Evolutionary conservation across 192 early-diverging fungal species (phyloP), one percentile per base, ranked within the genome.

Genomic region (Coemansia furcata): DNA sequence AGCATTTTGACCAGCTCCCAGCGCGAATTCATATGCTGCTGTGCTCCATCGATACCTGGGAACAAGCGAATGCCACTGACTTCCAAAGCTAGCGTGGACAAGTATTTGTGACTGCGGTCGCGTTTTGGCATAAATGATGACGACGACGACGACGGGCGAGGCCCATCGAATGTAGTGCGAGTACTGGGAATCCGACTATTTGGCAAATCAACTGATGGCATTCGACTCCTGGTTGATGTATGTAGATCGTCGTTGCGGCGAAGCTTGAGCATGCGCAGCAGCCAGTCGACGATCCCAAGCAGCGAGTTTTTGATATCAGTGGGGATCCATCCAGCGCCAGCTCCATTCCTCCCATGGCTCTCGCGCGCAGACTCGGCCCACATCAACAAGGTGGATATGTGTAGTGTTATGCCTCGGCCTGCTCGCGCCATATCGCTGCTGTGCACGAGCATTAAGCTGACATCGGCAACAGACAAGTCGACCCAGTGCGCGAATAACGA

Each of bases 1-100:
- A 82, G 71, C 74, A 74, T 68, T 38, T 82, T 82, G 47, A 82
- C 80, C 36, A 82, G 69, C 72, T 77, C 80, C 80, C 80, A 82
- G 33, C 80, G 80, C 57, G 80, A 77, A 37, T 77, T 82, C 68
- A 74, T 63, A 36, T 82, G 80, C 62, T 71, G 65, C 60, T 80
- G 78, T 9, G 65, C 62, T 9, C 68, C 63, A 12, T 82, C 75
- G 26, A 77, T 77, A 0, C 80, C 80, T 3, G 80, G 69, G 11
- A 77, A 60, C 43, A 82, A 33, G 26, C 75, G 74, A 29, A 77
- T 66, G 17, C 65, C 72, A 29, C 58, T 66, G 7, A 74, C 49
- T 15, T 77, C 80, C 6, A 82, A 38, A 15, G 80, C 80, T 37
- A 82, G 63, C 14, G 80, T 74, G 3, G 80, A 77, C 21, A 67